Evolutionary conservation across 805 yeast genomes (phyloP).

Genomic region (Saturnispora besseyi): DNA sequence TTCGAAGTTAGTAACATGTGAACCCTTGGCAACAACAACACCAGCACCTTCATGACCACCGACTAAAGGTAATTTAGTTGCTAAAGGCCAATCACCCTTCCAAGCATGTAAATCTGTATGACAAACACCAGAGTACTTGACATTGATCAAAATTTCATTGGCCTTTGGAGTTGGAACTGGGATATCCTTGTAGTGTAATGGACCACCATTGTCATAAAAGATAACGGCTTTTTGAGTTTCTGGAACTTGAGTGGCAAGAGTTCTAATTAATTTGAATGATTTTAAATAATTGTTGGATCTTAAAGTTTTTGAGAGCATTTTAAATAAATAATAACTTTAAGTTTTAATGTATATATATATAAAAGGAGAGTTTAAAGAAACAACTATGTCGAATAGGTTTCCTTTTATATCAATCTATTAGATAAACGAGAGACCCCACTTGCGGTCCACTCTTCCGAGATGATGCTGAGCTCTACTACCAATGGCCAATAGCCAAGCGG

Average conservation of each 20-base stretch:
- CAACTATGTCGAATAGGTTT: no score
- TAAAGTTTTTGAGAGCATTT: neutral
- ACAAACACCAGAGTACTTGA: conserved; percentile 86
- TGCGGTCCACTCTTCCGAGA: no score
- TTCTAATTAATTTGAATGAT: conserved; percentile 2
- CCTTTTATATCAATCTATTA: no score
- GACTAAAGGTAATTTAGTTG: conserved; percentile 63
- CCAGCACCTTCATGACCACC: conserved; percentile 94
- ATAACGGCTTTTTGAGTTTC: conserved; percentile 62
- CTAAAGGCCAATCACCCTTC: conserved; percentile 90
- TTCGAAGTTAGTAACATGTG: conserved; percentile 58
- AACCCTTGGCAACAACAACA: conserved; percentile 69
- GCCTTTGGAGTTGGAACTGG: conserved; percentile 75
- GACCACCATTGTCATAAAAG: conserved; percentile 59
- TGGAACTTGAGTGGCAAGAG: conserved; percentile 35
- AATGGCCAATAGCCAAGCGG: no score
- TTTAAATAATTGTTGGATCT: neutral
- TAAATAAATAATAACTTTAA: neutral
- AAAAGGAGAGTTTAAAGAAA: no score
- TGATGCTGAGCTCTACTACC: no score
- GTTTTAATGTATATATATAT: no score
- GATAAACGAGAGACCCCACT: no score
- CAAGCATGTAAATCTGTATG: conserved; percentile 93
- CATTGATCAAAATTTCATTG: conserved; percentile 69
- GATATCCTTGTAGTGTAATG: conserved; percentile 57